Base-by-base conservation (phyloP, 2,329 filamentous ascomycete species). In the Massarina eburnea region DNA sequence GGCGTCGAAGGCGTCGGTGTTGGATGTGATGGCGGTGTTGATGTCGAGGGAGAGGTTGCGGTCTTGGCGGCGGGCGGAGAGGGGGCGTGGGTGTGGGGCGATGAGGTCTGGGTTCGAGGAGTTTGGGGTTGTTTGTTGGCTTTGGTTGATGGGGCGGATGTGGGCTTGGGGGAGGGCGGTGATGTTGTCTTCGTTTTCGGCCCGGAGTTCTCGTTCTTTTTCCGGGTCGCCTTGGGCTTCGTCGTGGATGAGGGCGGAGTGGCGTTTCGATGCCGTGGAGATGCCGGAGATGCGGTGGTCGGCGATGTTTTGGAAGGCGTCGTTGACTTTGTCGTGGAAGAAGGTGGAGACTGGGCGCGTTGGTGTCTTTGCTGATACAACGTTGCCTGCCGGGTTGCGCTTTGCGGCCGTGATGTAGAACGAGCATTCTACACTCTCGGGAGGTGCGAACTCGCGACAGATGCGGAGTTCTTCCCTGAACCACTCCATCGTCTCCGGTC, bases 401-500 rank as follows among this genome's bases (percentile, higher is more conserved):
- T 88, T 86, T 7, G 90, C 81, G 1, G 86, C 83, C 0, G 92
- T 97, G 55, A 96, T 88, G 71, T 90, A 96, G 76, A 96, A 96
- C 67, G 95, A 91, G 75, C 91, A 96, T 19, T 88, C 89, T 8
- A 96, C 88, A 22, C 88, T 87, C 64, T 94, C 89, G 0, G 89
- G 88, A 1, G 92, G 92, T 8, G 92, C 91, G 39, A 84, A 86
- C 70, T 96, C 89, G 59, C 90, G 83, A 72, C 92, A 96, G 60
- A 96, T 95, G 38, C 91, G 83, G 47, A 96, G 78, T 69, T 96
- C 92, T 71, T 96, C 91, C 55, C 89, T 88, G 78, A 96, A 97
- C 92, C 92, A 97, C 66, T 96, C 90, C 84, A 97, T 90, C 1
- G 90, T 89, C 69, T 96, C 92, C 12, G 94, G 84, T 45, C 88